phyloP scores from a whole-genome alignment of 2,329 filamentous ascomycete genomes.

The Neophaeococcomyces aloes region DNA sequence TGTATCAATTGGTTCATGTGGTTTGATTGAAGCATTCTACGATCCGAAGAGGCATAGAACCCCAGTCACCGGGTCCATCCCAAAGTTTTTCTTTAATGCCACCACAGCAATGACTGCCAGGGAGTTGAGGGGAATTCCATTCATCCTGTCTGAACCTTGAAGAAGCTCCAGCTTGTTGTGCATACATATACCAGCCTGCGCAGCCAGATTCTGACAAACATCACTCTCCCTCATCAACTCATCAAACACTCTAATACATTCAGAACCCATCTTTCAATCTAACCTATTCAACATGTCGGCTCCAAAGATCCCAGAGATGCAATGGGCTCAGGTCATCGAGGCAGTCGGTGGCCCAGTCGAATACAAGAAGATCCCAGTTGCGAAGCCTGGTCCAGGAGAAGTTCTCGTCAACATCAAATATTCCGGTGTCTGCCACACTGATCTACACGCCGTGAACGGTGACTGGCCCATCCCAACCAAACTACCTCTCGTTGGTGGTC shows the following conservation, averaged over 20 bases:
- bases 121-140: constrained; percentile 7
- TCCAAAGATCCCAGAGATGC: constrained; percentile 58
- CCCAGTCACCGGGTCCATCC: not conserved
- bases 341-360: constrained; percentile 59
- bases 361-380: constrained; percentile 58
- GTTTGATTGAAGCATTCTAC: too few species aligned
- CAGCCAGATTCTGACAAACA: not conserved
- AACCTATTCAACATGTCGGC: constrained; percentile 1
- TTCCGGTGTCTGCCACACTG: constrained; percentile 84
- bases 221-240: not conserved
- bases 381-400: constrained; percentile 73
- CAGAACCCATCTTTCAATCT: not conserved
- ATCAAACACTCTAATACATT: not conserved
- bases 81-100: not conserved
- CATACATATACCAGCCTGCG: constrained; percentile 5
- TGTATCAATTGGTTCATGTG: too few species aligned
- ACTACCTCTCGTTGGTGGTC: constrained; percentile 65
- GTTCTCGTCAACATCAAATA: constrained; percentile 86
- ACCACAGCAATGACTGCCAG: not conserved
- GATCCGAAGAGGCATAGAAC: not conserved
- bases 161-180: not conserved
- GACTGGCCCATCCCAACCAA: constrained; percentile 83
- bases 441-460: constrained; percentile 69
- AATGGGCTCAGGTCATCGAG: constrained; percentile 88
- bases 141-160: constrained; percentile 4